phyloP scores from a whole-genome alignment of 345 rosid species.

The Brassica napus region DNA sequence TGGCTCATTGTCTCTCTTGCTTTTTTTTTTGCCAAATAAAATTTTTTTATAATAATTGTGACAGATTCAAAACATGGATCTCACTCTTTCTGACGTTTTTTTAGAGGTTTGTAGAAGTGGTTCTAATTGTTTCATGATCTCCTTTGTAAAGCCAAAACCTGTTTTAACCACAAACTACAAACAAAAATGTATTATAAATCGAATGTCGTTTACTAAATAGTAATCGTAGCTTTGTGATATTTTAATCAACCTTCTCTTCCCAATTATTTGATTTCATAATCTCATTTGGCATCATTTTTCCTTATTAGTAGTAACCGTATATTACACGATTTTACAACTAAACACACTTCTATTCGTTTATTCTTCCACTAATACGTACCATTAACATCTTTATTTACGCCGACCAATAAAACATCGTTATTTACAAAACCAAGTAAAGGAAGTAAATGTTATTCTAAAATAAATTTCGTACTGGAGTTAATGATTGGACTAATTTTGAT shows the following conservation, averaged over 20 bases:
- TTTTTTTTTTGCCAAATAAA: too few species aligned
- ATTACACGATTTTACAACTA: not conserved
- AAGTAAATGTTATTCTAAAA: not conserved
- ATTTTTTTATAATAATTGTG: not conserved
- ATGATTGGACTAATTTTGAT: not conserved
- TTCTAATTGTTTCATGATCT: not conserved
- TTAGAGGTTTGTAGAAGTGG: not conserved
- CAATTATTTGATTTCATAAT: not conserved
- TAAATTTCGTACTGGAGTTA: not conserved
- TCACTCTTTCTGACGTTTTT: not conserved
- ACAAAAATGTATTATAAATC: not conserved
- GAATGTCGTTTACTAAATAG: not conserved
- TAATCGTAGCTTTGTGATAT: not conserved
- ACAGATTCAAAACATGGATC: not conserved
- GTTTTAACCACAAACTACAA: not conserved
- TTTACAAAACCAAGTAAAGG: not conserved
- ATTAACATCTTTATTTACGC: not conserved
- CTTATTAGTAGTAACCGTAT: not conserved
- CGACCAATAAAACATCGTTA: not conserved
- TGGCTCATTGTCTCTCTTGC: not conserved
- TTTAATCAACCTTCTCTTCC: not conserved
- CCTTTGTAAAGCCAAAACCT: not conserved
- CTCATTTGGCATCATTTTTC: not conserved
- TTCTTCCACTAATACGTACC: not conserved
- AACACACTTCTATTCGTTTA: not conserved